Base-by-base conservation (phyloP, 805 yeast genomes). In the Sugiyamaella floridensis region DNA sequence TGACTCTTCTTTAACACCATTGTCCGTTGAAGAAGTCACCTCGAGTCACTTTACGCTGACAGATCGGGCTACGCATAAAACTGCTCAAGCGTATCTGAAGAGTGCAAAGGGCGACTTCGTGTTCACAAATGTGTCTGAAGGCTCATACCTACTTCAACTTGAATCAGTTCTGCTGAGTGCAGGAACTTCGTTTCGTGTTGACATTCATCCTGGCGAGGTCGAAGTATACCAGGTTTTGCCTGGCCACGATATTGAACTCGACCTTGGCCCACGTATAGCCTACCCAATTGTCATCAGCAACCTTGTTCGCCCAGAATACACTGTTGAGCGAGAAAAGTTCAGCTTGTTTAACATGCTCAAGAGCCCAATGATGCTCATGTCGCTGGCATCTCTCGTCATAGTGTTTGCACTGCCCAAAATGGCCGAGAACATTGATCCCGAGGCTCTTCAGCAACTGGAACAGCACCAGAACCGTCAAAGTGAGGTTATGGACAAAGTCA, bases 331-430 rank as follows among this genome's bases (percentile, higher is more conserved):
- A 11, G 65, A 64, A 26, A 58, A 57, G 20, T 66, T 66, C 55
- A 64, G 66, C 42, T 45, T 68, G 11, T 44, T 63, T 40, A 53
- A 53, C 29, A 63, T 70, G 59, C 34, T 71, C 57, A 61, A 61
- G 55, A 63, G 63, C 51, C 73, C 73, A 10, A 68, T 68, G 63
- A 68, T 70, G 56, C 54, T 67, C 40, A 53, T 70, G 58, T 58
- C 67, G 11, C 46, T 71, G 26, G 65, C 51, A 1, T 60, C 70
- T 9, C 55, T 70, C 47, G 63, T 58, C 10, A 53, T 68, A 55
- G 70, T 69, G 16, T 56, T 67, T 14, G 62, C 59, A 12, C 45
- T 70, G 45, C 74, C 74, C 2, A 58, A 59, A 29, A 28, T 67
- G 50, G 53, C 63, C 43, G 63, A 53, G 32, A 58, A 53, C 47